These are phyloP conservation scores for Staphylotrichum longicolle DNA, from an alignment of 495 filamentous ascomycete species.

Conservation along the genomic window DNA sequence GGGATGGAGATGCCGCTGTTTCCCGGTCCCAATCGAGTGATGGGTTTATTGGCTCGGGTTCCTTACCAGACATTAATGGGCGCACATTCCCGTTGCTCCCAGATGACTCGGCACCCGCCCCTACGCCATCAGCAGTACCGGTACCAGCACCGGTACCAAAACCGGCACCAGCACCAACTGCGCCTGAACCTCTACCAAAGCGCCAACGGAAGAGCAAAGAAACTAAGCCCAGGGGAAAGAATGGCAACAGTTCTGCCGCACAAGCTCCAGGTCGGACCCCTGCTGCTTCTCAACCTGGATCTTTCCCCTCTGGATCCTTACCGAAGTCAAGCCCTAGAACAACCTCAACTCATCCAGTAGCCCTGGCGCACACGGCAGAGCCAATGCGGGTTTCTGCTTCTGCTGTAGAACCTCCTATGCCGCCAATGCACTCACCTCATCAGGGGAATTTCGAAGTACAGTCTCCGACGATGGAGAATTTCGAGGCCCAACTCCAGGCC, in stretches of 20 bases:
- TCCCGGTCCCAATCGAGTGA: not conserved
- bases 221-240: constrained; percentile 14
- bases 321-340: not conserved
- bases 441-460: constrained; percentile 32
- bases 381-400: constrained; percentile 11
- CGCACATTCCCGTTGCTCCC: constrained; percentile 12
- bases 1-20: constrained; percentile 11
- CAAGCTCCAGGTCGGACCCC: not conserved
- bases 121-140: not conserved
- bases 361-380: constrained; percentile 5
- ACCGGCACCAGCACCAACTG: not conserved
- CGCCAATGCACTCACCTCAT: constrained; percentile 27
- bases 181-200: constrained; percentile 25
- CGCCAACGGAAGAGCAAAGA: constrained; percentile 31
- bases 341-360: not conserved
- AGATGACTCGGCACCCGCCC: not conserved
- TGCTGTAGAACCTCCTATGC: constrained; percentile 16
- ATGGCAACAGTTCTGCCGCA: constrained; percentile 3
- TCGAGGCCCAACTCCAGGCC: constrained; percentile 36
- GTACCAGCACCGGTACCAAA: not conserved
- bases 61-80: constrained; percentile 15
- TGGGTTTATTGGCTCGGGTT: not conserved
- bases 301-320: not conserved
- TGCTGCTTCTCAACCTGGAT: not conserved
- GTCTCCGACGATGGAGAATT: constrained; percentile 36